Conservation (phyloP, 2,329 filamentous ascomycete genomes). For the Torrubiella hemipterigena region DNA sequence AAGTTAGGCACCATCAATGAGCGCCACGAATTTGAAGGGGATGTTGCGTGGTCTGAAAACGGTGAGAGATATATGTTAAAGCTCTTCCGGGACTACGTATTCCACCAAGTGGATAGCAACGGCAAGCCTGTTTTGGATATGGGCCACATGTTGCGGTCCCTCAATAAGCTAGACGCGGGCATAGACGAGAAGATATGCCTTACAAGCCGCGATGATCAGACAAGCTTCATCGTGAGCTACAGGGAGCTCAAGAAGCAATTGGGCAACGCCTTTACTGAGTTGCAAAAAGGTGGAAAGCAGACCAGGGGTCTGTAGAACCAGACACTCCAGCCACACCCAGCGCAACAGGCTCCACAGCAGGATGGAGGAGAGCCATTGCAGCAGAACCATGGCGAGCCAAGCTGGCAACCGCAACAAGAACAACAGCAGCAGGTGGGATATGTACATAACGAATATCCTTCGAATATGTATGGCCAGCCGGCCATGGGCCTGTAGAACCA, state of each 20-base stretch:
- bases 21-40: conserved; percentile 70
- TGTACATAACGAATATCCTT: no score
- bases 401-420: no score
- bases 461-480: no score
- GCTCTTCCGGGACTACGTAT: conserved; percentile 92
- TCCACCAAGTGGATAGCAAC: conserved; percentile 83
- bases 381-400: no score
- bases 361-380: no score
- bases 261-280: conserved; percentile 43
- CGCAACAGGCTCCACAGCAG: no score
- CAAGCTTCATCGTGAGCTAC: conserved; percentile 77
- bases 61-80: conserved; percentile 89
- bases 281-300: conserved; percentile 34
- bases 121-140: conserved; percentile 76
- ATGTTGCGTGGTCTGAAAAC: conserved; percentile 76
- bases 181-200: conserved; percentile 76
- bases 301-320: conserved; percentile 20
- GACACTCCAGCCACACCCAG: background rate
- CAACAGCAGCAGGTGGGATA: no score
- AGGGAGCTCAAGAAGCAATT: conserved; percentile 69
- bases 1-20: conserved; percentile 88
- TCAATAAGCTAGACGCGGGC: conserved; percentile 90
- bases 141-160: conserved; percentile 71
- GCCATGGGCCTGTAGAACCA: no score
- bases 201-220: conserved; percentile 83